These are phyloP conservation scores for Rhizomucor pusillus DNA, from an alignment of 371 early-diverging fungal genomes.

Conservation along the genomic window DNA sequence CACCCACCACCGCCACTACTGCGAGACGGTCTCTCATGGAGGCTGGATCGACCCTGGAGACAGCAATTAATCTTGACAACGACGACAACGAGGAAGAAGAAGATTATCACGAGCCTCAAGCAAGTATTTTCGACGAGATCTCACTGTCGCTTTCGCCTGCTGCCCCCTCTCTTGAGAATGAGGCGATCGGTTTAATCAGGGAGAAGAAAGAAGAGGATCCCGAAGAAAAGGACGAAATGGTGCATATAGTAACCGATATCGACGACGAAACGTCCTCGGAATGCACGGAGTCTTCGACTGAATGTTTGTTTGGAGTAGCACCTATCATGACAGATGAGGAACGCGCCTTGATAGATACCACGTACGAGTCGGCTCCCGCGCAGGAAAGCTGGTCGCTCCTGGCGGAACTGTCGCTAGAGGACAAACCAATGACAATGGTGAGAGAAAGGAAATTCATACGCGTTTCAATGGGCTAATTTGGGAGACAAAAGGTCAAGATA, in stretches of 20 bases:
- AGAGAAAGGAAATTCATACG: too few relatives aligned
- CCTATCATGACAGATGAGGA: neutral
- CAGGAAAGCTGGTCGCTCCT: too few relatives aligned
- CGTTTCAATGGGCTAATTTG: neutral
- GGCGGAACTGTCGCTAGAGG: too few relatives aligned
- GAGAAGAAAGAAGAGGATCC: neutral
- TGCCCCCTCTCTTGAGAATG: too few relatives aligned
- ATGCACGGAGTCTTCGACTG: neutral
- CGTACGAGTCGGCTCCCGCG: too few relatives aligned
- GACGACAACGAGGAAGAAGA: neutral
- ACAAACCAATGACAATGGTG: too few relatives aligned
- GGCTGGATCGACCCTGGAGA: neutral
- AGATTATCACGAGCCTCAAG: too few relatives aligned
- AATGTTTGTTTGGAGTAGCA: neutral
- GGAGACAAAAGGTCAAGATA: neutral
- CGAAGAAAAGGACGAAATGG: neutral
- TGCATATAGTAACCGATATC: neutral
- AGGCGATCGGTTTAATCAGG: neutral
- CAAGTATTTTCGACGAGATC: too few relatives aligned
- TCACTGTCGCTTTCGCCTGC: too few relatives aligned
- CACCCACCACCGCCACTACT: neutral
- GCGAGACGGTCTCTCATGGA: neutral
- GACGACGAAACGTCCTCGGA: neutral
- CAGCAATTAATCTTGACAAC: neutral
- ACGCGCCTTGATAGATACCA: too few relatives aligned